Conservation (phyloP, 257 asterid species). For the Coffea canephora region DNA sequence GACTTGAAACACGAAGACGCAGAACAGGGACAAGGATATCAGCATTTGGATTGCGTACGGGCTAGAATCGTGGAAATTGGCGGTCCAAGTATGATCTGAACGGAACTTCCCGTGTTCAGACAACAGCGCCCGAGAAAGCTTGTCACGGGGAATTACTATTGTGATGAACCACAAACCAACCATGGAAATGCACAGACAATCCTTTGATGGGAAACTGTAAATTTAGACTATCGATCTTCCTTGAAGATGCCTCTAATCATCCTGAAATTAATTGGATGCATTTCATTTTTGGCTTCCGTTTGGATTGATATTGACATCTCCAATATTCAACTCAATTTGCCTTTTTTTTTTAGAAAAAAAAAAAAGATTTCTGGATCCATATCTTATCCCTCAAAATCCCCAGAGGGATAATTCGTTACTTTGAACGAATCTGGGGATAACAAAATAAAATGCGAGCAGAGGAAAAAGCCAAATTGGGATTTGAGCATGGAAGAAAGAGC, state of each 20-base stretch:
- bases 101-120: not conserved
- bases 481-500: constrained; percentile 1
- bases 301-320: no score
- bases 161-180: not conserved
- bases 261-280: no score
- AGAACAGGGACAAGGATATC: not conserved
- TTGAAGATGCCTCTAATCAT: not conserved
- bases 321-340: no score
- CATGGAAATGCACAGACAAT: not conserved
- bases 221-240: not conserved
- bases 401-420: not conserved
- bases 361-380: no score
- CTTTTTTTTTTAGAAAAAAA: no score
- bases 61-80: constrained; percentile 1
- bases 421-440: not conserved
- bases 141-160: not conserved
- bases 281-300: no score
- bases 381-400: no score
- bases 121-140: not conserved
- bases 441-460: not conserved
- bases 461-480: not conserved
- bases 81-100: constrained; percentile 18
- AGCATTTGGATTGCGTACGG: constrained; percentile 1
- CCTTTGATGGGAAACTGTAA: not conserved
- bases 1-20: no score